These are phyloP conservation scores for Cryptosporidium tyzzeri DNA, from an alignment of 169 alveolate genomes.

Conservation along the genomic window DNA sequence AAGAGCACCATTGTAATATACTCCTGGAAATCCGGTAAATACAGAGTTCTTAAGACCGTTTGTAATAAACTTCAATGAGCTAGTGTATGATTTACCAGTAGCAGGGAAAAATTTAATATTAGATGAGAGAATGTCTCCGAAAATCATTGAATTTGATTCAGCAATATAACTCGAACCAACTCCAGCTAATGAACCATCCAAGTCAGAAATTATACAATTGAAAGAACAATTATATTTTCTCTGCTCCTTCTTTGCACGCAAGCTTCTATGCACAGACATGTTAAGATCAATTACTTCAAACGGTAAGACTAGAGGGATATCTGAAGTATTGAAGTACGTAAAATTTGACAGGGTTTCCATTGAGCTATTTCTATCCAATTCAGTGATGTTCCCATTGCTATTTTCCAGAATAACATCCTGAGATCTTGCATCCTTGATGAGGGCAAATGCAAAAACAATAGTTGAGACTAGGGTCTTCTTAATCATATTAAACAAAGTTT, in stretches of 20 bases:
- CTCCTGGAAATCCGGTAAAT: slow-evolving; percentile 58
- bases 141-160: background rate
- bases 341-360: background rate
- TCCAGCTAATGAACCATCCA: slow-evolving; percentile 47
- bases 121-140: background rate
- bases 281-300: background rate
- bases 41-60: background rate
- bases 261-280: background rate
- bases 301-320: background rate
- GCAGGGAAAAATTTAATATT: slow-evolving; percentile 35
- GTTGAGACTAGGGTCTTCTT: background rate
- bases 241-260: slow-evolving; percentile 17
- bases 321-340: background rate
- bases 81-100: slow-evolving; percentile 38
- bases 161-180: slow-evolving; percentile 4
- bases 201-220: slow-evolving; percentile 40
- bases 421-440: background rate
- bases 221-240: slow-evolving; percentile 32
- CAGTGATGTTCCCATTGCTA: background rate
- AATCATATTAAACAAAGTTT: background rate
- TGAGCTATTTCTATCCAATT: background rate
- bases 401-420: background rate
- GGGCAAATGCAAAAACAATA: background rate
- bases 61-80: slow-evolving; percentile 37
- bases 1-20: slow-evolving; percentile 67